Percentiles rank a stretch among this genome's conserved stretches.
phyloP scores from a whole-genome alignment of 441 rosid species.

The Euphorbia corollata region DNA sequence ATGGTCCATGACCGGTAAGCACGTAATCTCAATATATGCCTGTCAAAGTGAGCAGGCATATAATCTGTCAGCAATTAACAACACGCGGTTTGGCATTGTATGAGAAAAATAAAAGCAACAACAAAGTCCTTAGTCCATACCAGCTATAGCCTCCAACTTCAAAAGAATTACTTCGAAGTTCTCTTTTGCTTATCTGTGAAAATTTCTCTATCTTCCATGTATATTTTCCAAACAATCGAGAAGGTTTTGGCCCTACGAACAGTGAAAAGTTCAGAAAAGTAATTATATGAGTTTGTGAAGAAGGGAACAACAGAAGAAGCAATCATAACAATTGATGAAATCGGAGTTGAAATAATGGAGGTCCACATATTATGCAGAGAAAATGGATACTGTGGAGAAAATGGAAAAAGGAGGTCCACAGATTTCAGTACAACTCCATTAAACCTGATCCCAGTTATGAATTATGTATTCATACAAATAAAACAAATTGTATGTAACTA shows the following conservation, averaged over 20 bases:
- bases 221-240: conserved; percentile 62
- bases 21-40: neutral
- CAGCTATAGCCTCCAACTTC: conserved; percentile 91
- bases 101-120: neutral
- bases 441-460: neutral
- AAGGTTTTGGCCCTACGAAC: conserved; percentile 62
- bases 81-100: neutral
- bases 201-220: conserved; percentile 92
- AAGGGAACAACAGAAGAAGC: neutral
- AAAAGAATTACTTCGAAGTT: conserved; percentile 66
- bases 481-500: neutral
- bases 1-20: neutral
- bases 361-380: too few species aligned
- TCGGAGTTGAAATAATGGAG: too few species aligned
- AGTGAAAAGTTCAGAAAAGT: conserved; percentile 8
- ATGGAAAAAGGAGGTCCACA: neutral
- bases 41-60: neutral
- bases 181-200: conserved; percentile 74
- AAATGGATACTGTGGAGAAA: too few species aligned
- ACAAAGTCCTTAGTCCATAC: conserved; percentile 34
- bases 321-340: neutral
- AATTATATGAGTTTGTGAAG: neutral
- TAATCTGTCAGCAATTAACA: neutral
- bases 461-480: neutral
- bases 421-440: neutral